Percentiles rank a stretch among this genome's conserved stretches.
Conservation (phyloP, 352 stramenopile species). For the Phytophthora citricola region DNA sequence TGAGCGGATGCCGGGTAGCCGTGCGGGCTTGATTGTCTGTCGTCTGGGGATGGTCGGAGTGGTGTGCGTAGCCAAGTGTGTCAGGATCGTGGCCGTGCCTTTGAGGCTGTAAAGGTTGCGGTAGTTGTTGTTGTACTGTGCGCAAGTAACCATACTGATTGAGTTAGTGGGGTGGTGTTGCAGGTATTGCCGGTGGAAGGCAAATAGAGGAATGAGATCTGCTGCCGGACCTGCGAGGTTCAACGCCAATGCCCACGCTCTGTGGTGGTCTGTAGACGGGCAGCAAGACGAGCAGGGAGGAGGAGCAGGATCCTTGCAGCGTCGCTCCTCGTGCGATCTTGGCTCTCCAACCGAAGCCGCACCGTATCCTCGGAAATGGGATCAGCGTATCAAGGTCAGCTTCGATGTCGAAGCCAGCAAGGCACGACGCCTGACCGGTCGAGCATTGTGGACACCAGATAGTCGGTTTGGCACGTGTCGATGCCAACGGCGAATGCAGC, state of each 20-base stretch:
- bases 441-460: slow-evolving; percentile 39
- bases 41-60: slow-evolving; percentile 30
- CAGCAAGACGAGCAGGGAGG: slow-evolving; percentile 6
- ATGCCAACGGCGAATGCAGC: slow-evolving; percentile 18
- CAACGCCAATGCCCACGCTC: background rate
- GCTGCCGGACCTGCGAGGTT: slow-evolving; percentile 19
- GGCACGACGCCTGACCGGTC: slow-evolving; percentile 17
- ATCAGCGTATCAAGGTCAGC: slow-evolving; percentile 24
- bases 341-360: slow-evolving; percentile 22
- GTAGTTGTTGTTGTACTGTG: slow-evolving; percentile 26
- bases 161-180: slow-evolving; percentile 9
- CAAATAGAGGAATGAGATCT: slow-evolving; percentile 46
- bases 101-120: slow-evolving; percentile 35
- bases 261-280: slow-evolving; percentile 36
- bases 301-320: slow-evolving; percentile 32
- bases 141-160: slow-evolving; percentile 27
- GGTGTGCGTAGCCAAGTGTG: slow-evolving; percentile 28
- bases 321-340: slow-evolving; percentile 35
- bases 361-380: slow-evolving; percentile 23
- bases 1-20: slow-evolving; percentile 31
- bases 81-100: slow-evolving; percentile 36
- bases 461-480: slow-evolving; percentile 34
- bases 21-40: slow-evolving; percentile 8
- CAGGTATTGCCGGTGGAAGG: slow-evolving; percentile 33
- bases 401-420: slow-evolving; percentile 17